Conservation (phyloP, 208 protist genomes). For the Entamoeba nuttalli region DNA sequence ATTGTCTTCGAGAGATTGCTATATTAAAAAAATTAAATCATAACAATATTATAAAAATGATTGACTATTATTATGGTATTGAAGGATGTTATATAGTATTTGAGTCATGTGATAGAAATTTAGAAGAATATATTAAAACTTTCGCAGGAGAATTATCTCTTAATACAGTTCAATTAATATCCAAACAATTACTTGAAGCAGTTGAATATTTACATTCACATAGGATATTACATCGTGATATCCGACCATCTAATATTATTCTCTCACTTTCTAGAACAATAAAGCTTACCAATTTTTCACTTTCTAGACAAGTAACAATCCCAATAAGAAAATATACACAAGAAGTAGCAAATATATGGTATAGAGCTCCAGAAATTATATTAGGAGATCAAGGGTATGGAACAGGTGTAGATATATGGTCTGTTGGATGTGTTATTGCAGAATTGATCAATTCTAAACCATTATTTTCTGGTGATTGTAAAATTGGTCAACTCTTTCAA, state of each 20-base stretch:
- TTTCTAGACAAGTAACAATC: not conserved
- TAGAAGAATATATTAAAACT: constrained; percentile 49
- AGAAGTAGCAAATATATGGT: constrained; percentile 80
- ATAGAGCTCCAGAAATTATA: constrained; percentile 94
- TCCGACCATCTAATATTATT: constrained; percentile 75
- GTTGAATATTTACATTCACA: constrained; percentile 70
- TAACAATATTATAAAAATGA: constrained; percentile 63
- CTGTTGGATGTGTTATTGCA: constrained; percentile 93
- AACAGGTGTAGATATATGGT: constrained; percentile 95
- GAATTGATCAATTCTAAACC: constrained; percentile 64
- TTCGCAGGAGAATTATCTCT: not conserved
- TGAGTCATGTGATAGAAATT: constrained; percentile 58
- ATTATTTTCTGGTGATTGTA: constrained; percentile 29
- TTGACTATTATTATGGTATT: constrained; percentile 71
- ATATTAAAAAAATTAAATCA: constrained; percentile 85
- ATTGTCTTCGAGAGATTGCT: constrained; percentile 86
- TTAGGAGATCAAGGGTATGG: constrained; percentile 88
- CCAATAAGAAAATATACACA: not conserved
- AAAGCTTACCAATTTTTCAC: constrained; percentile 21
- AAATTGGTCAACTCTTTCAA: constrained; percentile 32
- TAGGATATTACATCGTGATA: constrained; percentile 70
- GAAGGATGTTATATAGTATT: constrained; percentile 57
- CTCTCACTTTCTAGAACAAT: constrained; percentile 28
- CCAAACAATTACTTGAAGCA: constrained; percentile 66
- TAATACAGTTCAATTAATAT: constrained; percentile 19